Evolutionary conservation across 2,329 filamentous ascomycete species (phyloP).

Genomic region (Cordyceps tenuipes): DNA sequence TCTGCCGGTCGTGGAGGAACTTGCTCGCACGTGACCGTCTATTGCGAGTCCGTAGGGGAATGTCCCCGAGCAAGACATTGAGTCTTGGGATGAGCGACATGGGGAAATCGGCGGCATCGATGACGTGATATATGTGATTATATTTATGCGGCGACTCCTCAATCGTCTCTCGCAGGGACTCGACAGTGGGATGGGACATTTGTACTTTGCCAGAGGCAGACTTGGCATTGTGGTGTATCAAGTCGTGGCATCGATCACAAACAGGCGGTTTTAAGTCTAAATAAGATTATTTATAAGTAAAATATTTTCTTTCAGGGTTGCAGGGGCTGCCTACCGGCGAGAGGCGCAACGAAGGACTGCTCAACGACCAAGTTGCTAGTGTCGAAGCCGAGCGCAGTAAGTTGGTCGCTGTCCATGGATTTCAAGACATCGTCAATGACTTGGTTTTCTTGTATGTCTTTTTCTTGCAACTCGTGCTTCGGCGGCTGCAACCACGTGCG

Average conservation of each 20-base stretch:
- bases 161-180: slow-evolving; percentile 75
- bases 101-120: slow-evolving; percentile 94
- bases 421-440: slow-evolving; percentile 40
- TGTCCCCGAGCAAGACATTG: slow-evolving; percentile 58
- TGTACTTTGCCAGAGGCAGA: slow-evolving; percentile 35
- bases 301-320: neutral
- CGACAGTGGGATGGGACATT: slow-evolving; percentile 73
- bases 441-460: slow-evolving; percentile 30
- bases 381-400: slow-evolving; percentile 40
- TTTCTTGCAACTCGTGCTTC: slow-evolving; percentile 12
- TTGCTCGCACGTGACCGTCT: slow-evolving; percentile 61
- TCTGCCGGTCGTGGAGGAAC: slow-evolving; percentile 59
- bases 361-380: slow-evolving; percentile 29
- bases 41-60: slow-evolving; percentile 70
- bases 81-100: slow-evolving; percentile 82
- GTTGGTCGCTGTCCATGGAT: slow-evolving; percentile 30
- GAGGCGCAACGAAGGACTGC: slow-evolving; percentile 5
- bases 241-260: slow-evolving; percentile 80
- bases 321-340: neutral
- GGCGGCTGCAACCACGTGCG: slow-evolving; percentile 33
- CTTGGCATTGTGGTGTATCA: slow-evolving; percentile 67
- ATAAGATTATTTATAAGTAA: slow-evolving; percentile 11
- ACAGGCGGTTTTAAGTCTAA: slow-evolving; percentile 42
- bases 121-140: slow-evolving; percentile 91
- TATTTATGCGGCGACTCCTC: slow-evolving; percentile 80